Base-by-base conservation (phyloP, 805 yeast species). In the Teunomyces gatunensis region DNA sequence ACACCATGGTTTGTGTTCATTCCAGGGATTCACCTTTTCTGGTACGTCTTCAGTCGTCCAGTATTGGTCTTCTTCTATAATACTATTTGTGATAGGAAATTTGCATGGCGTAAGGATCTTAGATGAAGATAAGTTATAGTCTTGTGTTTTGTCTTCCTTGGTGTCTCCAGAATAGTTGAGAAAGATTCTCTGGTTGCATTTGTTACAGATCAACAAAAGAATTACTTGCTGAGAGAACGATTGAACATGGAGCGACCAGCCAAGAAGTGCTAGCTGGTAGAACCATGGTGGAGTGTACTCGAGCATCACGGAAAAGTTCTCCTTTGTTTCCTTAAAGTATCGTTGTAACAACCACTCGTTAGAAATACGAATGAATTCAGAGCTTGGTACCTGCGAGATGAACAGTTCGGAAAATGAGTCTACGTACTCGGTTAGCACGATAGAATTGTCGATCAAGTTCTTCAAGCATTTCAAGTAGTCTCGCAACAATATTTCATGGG, bases 1-100 rank as follows among this genome's bases (percentile, higher is more conserved):
- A 54, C 78, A 73, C 76, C 76, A 73, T 1, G 46, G 47, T 44
- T 69, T 69, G 52, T 73, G 77, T 23, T 67, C 69, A 2, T 35
- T 42, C 10, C 47, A 42, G 4, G 67, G 55, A 39, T 69, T 57
- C 9, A 63, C 52, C 20, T 48, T 30, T 4, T 17, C 25, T 6
- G 42, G 35, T 1, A 29, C 34, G 9, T 42, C 52, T 13, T 58
- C 61, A 0, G 41, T 51, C 5, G 41, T 51, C 5, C 55, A 58
- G 6, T 47, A 55, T n/a, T 44, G 43, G 32, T 46, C 50, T 9
- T 49, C 51, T 17, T 41, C 47, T 13, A 33, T 33, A 23, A 25
- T 27, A 3, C 17, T 29, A 12, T 42, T 11, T 5, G 47, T 30
- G 3, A 52, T 44, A 1, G 69, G 70, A 46, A 64, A 63, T 36